Evolutionary conservation across 768 basidiomycete genomes (phyloP).

Genomic region (Lentinus tigrinus): DNA sequence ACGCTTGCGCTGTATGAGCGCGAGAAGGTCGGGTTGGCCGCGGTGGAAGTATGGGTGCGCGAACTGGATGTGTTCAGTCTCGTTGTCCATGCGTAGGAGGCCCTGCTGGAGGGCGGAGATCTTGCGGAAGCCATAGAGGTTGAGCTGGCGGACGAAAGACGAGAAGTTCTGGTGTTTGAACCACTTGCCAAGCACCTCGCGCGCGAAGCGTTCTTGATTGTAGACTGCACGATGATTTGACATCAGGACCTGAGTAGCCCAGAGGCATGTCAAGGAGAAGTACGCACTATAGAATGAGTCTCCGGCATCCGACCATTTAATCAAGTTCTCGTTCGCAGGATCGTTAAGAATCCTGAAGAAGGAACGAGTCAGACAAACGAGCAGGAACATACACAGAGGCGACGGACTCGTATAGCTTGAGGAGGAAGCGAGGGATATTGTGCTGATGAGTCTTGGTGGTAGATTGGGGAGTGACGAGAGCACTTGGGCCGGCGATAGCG

Average conservation of each 20-base stretch:
- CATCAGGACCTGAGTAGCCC: neutral
- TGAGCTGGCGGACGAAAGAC: conserved; percentile 91
- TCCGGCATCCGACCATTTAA: conserved; percentile 88
- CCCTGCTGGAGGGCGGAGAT: conserved; percentile 96
- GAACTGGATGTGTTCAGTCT: conserved; percentile 88
- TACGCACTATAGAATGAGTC: conserved; percentile 86
- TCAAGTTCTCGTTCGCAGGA: conserved; percentile 73
- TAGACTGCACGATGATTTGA: conserved; percentile 57
- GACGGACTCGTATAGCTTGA: conserved; percentile 88
- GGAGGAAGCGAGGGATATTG: conserved; percentile 79
- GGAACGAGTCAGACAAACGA: neutral
- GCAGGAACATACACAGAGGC: neutral
- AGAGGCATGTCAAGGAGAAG: conserved; percentile 1
- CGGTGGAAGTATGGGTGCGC: conserved; percentile 86
- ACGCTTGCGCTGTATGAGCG: conserved; percentile 84
- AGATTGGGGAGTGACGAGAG: conserved; percentile 35
- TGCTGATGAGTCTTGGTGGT: conserved; percentile 44
- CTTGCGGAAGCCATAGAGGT: conserved; percentile 95
- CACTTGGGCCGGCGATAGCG: conserved; percentile 46
- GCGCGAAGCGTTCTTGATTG: conserved; percentile 87
- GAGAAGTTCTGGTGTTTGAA: conserved; percentile 98
- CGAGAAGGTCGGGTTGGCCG: conserved; percentile 84
- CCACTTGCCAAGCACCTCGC: conserved; percentile 86
- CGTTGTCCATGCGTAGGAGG: conserved; percentile 80
- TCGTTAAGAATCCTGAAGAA: conserved; percentile 85